Evolutionary conservation across 371 early-diverging fungal genomes (phyloP).

Genomic region (Mortierella sp.): DNA sequence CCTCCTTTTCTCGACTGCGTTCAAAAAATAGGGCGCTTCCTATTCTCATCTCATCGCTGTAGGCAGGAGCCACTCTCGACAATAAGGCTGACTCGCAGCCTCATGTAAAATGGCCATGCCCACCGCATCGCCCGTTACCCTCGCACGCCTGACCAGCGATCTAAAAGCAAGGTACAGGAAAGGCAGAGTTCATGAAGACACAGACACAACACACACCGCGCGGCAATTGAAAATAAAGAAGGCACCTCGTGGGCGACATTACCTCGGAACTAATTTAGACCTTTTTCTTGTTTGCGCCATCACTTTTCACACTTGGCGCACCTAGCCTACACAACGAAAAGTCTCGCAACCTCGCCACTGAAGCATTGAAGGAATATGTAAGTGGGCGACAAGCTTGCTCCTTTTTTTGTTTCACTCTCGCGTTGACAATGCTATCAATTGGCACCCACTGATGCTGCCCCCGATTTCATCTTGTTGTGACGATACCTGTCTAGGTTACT

Average conservation of each 20-base stretch:
- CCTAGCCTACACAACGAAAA: slow-evolving; percentile 41
- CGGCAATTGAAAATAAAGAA: slow-evolving; percentile 1
- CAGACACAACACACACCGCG: background rate
- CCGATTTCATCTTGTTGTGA: background rate
- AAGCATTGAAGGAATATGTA: slow-evolving; percentile 53
- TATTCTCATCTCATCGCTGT: background rate
- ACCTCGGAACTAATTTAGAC: slow-evolving; percentile 11
- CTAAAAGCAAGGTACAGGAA: slow-evolving; percentile 47
- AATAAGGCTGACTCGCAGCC: slow-evolving; percentile 1
- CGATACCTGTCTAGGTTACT: slow-evolving; percentile 28
- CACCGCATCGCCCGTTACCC: slow-evolving; percentile 37
- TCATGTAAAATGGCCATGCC: slow-evolving; percentile 32
- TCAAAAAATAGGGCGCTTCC: background rate
- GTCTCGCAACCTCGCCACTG: slow-evolving; percentile 21
- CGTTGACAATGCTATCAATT: background rate
- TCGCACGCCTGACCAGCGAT: slow-evolving; percentile 47
- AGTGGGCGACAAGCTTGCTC: background rate
- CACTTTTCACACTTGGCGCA: background rate
- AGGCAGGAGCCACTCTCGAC: background rate
- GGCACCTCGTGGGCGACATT: background rate
- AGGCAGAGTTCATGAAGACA: background rate
- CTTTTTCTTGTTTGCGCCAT: background rate
- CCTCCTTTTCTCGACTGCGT: background rate
- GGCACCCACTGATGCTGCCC: background rate
- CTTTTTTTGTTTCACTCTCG: background rate